phyloP scores from a whole-genome alignment of 495 filamentous ascomycete species.

The Hypoxylon subgilvum region DNA sequence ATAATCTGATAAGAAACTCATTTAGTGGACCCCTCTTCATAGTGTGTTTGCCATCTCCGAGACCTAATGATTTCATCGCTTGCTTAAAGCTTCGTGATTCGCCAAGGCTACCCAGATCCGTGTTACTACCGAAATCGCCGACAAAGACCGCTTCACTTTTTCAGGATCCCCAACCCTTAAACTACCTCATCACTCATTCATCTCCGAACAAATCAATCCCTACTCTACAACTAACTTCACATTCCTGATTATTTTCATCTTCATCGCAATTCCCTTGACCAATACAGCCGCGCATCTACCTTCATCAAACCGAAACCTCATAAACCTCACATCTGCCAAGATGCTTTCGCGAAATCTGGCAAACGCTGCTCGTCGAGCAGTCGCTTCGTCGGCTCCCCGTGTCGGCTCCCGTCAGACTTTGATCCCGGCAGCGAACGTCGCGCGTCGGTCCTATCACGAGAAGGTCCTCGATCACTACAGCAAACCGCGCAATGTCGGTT shows the following conservation, averaged over 20 bases:
- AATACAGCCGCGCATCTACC: background rate
- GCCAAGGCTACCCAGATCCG: constrained; percentile 30
- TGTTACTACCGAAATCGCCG: constrained; percentile 46
- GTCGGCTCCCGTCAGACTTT: constrained; percentile 47
- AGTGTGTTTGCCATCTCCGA: constrained; percentile 33
- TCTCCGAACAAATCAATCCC: background rate
- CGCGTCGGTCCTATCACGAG: constrained; percentile 59
- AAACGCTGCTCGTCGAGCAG: constrained; percentile 38
- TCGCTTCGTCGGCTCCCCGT: constrained; percentile 37
- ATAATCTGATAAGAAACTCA: constrained; percentile 36
- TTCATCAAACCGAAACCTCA: background rate
- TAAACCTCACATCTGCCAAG: constrained; percentile 6
- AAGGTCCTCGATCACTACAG: constrained; percentile 92
- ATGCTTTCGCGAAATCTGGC: constrained; percentile 42
- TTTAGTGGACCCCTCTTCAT: constrained; percentile 20
- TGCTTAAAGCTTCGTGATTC: constrained; percentile 35
- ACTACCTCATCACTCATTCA: constrained; percentile 27
- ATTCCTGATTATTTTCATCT: background rate
- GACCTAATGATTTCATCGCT: constrained; percentile 41
- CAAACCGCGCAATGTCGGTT: constrained; percentile 91
- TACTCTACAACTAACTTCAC: constrained; percentile 6
- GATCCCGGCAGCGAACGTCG: constrained; percentile 46
- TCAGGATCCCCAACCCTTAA: background rate
- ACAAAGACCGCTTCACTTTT: constrained; percentile 38
- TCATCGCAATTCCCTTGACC: no score